These are phyloP conservation scores for Zymoseptoria passerinii DNA, from an alignment of 2,329 filamentous ascomycete species.

Conservation along the genomic window DNA sequence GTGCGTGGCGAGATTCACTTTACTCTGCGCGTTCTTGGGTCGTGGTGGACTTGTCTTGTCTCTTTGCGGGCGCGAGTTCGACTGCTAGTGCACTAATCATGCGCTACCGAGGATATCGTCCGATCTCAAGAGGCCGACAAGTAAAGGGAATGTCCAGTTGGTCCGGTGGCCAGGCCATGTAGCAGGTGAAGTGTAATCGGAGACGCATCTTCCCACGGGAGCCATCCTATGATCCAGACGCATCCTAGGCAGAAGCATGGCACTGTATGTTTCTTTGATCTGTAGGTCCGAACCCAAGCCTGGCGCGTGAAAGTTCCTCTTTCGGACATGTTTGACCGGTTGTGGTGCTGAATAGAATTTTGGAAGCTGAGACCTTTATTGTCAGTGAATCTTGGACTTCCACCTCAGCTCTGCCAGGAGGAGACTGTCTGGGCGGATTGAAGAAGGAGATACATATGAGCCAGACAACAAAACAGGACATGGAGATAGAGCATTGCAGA, in stretches of 20 bases:
- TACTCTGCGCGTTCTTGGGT: background rate
- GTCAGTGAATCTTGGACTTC: conserved; percentile 1
- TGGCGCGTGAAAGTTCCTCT: background rate
- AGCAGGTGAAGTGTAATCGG: background rate
- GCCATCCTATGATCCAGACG: background rate
- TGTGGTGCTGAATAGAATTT: conserved; percentile 25
- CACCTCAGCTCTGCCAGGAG: background rate
- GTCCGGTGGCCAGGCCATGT: background rate
- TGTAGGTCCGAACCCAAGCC: background rate
- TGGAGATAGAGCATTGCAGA: no score
- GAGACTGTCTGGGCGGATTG: background rate
- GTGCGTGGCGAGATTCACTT: background rate
- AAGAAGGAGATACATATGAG: no score
- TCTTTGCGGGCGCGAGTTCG: background rate
- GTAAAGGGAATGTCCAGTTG: background rate
- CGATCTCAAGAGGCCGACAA: background rate
- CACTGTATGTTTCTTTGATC: background rate
- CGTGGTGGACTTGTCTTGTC: background rate
- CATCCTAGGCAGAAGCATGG: background rate
- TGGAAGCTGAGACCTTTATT: conserved; percentile 11
- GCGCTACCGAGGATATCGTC: background rate
- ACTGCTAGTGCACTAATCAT: background rate
- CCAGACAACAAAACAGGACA: no score
- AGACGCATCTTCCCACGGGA: background rate
- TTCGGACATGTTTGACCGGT: conserved; percentile 7